Percentiles rank a stretch among this genome's conserved stretches.
Evolutionary conservation across 768 basidiomycete genomes (phyloP).

Genomic region (Lactifluus hygrophoroides): DNA sequence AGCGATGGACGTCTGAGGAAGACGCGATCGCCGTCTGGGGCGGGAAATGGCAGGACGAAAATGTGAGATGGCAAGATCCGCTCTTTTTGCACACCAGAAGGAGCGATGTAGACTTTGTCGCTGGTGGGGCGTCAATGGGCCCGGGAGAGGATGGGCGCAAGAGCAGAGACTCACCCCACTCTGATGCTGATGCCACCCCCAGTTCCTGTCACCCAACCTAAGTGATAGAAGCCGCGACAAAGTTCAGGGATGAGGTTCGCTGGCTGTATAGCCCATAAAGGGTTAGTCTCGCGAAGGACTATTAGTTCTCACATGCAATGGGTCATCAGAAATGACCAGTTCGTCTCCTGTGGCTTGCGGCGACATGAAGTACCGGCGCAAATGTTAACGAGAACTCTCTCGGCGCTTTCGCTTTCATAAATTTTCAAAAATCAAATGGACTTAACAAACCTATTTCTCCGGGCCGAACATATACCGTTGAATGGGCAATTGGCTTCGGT

Average conservation of each 20-base stretch:
- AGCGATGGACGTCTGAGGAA: slow-evolving; percentile 68
- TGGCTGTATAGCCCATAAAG: slow-evolving; percentile 39
- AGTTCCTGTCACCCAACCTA: slow-evolving; percentile 92
- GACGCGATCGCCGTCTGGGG: slow-evolving; percentile 58
- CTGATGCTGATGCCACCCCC: slow-evolving; percentile 77
- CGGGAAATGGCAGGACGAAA: slow-evolving; percentile 77
- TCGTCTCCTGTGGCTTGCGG: slow-evolving; percentile 30
- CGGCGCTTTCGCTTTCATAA: no score
- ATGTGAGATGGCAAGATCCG: slow-evolving; percentile 77
- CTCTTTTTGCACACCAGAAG: slow-evolving; percentile 88
- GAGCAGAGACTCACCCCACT: slow-evolving; percentile 38
- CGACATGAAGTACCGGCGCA: slow-evolving; percentile 1
- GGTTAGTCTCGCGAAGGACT: neutral
- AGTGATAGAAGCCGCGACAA: slow-evolving; percentile 73
- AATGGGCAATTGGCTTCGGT: neutral
- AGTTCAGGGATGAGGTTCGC: slow-evolving; percentile 88
- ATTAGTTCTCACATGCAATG: slow-evolving; percentile 42
- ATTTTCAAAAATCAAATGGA: neutral
- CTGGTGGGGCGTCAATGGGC: slow-evolving; percentile 27
- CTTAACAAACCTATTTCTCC: neutral
- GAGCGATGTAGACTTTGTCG: slow-evolving; percentile 77
- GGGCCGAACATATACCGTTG: neutral
- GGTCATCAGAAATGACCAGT: slow-evolving; percentile 52
- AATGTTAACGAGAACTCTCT: no score
- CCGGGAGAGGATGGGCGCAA: neutral